Percentiles rank a stretch among this genome's conserved stretches.
Evolutionary conservation across 192 early-diverging fungal genomes (phyloP).

Genomic region (Coemansia sp.): DNA sequence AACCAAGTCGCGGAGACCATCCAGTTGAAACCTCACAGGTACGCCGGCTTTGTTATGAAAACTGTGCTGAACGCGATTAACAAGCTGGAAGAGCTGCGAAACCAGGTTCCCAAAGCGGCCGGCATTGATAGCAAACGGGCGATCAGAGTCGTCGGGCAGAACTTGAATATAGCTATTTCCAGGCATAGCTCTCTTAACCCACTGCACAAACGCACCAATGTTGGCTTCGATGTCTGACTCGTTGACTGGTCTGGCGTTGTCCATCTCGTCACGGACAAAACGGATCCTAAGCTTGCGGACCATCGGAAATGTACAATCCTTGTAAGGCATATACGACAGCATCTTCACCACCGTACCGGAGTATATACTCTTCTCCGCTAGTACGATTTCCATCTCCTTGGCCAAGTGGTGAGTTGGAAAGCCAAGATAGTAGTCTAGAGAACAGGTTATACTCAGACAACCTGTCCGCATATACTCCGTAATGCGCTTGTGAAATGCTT

Average conservation of each 20-base stretch:
- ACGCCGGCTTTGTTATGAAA: not conserved
- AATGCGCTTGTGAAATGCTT: not conserved
- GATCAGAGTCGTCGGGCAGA: not conserved
- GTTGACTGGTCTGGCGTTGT: too few species aligned
- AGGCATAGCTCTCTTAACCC: not conserved
- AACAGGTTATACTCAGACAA: not conserved
- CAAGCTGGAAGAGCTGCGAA: not conserved
- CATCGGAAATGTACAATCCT: not conserved
- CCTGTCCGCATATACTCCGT: not conserved
- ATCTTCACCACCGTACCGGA: not conserved
- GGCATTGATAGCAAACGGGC: not conserved
- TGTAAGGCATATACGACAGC: not conserved
- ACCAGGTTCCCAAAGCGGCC: not conserved
- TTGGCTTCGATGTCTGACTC: not conserved
- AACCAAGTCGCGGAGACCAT: not conserved
- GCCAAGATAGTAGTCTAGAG: not conserved
- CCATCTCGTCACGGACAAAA: not conserved
- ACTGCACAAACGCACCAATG: not conserved
- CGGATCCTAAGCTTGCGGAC: not conserved
- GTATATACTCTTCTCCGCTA: not conserved
- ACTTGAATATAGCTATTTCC: not conserved
- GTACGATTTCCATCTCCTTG: not conserved
- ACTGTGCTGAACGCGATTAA: not conserved
- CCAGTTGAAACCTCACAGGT: not conserved
- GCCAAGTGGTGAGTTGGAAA: not conserved